phyloP scores from a whole-genome alignment of 148 eudicot species.

The Chenopodium berlandieri region DNA sequence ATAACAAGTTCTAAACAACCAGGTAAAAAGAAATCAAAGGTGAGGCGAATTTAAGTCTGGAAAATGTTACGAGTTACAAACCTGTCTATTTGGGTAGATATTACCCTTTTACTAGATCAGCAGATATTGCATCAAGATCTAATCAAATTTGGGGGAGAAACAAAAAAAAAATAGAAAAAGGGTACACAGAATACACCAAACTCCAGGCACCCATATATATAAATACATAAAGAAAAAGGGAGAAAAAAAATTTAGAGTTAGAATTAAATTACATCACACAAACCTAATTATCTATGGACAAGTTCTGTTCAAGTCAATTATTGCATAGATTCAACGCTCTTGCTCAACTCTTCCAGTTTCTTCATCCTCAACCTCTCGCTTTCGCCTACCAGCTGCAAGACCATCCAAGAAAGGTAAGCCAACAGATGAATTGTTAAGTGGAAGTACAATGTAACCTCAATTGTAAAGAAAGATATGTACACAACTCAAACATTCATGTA shows the following conservation, averaged over 20 bases:
- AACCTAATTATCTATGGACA: conserved; percentile 47
- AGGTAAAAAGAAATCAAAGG: conserved; percentile 16
- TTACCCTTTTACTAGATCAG: conserved; percentile 60
- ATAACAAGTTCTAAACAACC: conserved; percentile 11
- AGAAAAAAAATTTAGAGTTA: neutral
- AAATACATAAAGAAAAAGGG: conserved; percentile 17
- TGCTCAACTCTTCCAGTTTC: conserved; percentile 88
- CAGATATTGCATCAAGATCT: conserved; percentile 39
- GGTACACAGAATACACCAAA: conserved; percentile 43
- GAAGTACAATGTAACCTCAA: conserved; percentile 10
- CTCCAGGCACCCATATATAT: conserved; percentile 45
- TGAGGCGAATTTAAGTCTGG: conserved; percentile 33
- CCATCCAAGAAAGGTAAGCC: neutral
- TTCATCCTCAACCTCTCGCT: conserved; percentile 84
- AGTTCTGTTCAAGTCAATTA: conserved; percentile 15
- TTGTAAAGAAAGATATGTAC: neutral
- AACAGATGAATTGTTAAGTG: neutral
- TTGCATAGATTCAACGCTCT: conserved; percentile 63
- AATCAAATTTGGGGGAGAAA: conserved; percentile 24
- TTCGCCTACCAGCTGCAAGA: conserved; percentile 73
- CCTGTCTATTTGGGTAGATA: conserved; percentile 45
- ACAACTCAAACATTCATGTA: neutral
- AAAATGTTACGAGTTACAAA: conserved; percentile 48
- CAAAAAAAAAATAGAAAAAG: conserved; percentile 25
- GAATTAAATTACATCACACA: conserved; percentile 61